Percentiles rank a stretch among this genome's conserved stretches.
phyloP scores from a whole-genome alignment of 305 asterid genomes.

The Fraxinus greggii region DNA sequence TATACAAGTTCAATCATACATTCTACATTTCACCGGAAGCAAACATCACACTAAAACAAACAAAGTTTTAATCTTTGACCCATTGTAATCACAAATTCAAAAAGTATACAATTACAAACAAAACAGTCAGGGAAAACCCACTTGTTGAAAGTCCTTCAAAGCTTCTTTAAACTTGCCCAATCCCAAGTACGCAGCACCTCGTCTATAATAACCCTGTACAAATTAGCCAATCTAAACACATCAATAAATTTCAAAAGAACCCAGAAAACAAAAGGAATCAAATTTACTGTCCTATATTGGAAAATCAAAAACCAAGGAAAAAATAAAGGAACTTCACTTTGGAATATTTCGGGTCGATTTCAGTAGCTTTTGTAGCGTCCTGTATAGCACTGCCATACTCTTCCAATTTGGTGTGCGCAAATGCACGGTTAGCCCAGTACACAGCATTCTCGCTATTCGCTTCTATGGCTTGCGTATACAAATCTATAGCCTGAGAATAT shows the following conservation, averaged over 20 bases:
- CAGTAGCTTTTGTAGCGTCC: slow-evolving; percentile 83
- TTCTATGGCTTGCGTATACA: slow-evolving; percentile 87
- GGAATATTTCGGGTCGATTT: slow-evolving; percentile 82
- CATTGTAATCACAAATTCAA: slow-evolving; percentile 7
- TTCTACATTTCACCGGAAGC: not conserved
- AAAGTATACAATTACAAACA: not conserved
- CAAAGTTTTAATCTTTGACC: not conserved
- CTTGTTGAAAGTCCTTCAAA: slow-evolving; percentile 94
- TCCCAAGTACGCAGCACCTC: slow-evolving; percentile 89
- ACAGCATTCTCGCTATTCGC: slow-evolving; percentile 65
- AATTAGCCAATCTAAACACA: slow-evolving; percentile 5
- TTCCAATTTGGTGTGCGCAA: slow-evolving; percentile 91
- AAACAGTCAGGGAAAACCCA: slow-evolving; percentile 25
- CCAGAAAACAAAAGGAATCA: slow-evolving; percentile 4
- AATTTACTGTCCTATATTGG: not conserved
- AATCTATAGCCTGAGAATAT: slow-evolving; percentile 87
- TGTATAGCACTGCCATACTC: slow-evolving; percentile 96
- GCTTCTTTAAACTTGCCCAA: slow-evolving; percentile 98
- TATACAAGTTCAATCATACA: not conserved
- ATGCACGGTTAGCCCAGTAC: slow-evolving; percentile 95
- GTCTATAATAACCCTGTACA: slow-evolving; percentile 49
- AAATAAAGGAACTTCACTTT: slow-evolving; percentile 44
- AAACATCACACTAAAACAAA: not conserved
- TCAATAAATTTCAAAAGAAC: slow-evolving; percentile 7
- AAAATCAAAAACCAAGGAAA: not conserved